These are phyloP conservation scores for Talaromyces wortmannii DNA, from an alignment of 495 filamentous ascomycete species.

Conservation along the genomic window DNA sequence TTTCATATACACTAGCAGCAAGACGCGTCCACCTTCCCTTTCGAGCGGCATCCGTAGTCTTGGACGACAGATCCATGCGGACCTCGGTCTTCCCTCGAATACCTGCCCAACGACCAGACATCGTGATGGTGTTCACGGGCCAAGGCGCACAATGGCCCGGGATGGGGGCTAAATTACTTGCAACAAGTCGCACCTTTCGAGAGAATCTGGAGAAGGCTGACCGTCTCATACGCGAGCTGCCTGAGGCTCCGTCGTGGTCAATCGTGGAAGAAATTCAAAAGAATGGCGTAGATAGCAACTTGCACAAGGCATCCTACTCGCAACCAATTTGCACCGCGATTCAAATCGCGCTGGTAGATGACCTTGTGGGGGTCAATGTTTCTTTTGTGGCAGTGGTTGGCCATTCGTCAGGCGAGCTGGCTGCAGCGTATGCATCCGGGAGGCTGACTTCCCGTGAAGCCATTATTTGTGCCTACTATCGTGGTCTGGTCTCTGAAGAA, in stretches of 20 bases:
- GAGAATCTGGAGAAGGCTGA: constrained; percentile 12
- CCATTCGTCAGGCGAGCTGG: constrained; percentile 19
- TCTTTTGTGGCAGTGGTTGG: constrained; percentile 10
- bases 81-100: not conserved
- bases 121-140: constrained; percentile 23
- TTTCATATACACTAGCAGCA: constrained; percentile 8
- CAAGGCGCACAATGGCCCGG: constrained; percentile 30
- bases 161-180: constrained; percentile 22
- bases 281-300: not conserved
- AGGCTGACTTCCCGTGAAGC: constrained; percentile 10
- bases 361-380: constrained; percentile 17
- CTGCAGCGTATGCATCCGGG: constrained; percentile 15
- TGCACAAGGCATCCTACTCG: constrained; percentile 4
- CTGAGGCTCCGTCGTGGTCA: constrained; percentile 13
- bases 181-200: constrained; percentile 10
- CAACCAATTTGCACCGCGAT: constrained; percentile 19
- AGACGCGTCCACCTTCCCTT: constrained; percentile 10
- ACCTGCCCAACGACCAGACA: not conserved
- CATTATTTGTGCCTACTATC: constrained; percentile 16
- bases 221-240: constrained; percentile 4
- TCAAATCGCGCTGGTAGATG: constrained; percentile 23
- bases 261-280: constrained; percentile 8
- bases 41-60: not conserved
- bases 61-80: not conserved
- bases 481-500: constrained; percentile 3